Conservation (phyloP, 2,329 filamentous ascomycete species). For the Paraphoma chrysanthemicola region DNA sequence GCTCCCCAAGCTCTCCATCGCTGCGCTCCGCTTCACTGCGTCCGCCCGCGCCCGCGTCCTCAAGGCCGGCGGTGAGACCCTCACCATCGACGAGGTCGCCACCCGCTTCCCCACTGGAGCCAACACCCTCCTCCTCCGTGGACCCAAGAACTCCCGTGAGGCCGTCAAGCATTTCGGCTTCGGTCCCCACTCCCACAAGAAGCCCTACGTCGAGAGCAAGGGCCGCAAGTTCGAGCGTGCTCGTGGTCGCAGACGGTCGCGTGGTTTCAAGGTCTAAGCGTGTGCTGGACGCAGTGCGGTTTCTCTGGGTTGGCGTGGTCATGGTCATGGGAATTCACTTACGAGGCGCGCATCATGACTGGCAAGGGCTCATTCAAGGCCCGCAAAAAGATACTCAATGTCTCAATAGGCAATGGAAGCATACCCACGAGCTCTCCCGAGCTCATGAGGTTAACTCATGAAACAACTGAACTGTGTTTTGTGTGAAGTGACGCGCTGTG, state of each 20-base stretch:
- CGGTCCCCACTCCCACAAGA: conserved; percentile 98
- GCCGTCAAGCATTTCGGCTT: conserved; percentile 99
- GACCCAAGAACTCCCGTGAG: conserved; percentile 98
- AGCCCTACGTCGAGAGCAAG: conserved; percentile 97
- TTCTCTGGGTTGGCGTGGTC: conserved; percentile 49
- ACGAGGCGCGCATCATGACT: conserved; percentile 47
- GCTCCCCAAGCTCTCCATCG: conserved; percentile 91
- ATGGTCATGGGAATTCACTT: conserved; percentile 44
- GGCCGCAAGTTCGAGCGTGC: conserved; percentile 99
- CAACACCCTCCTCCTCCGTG: conserved; percentile 96
- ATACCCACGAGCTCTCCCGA: conserved; percentile 40
- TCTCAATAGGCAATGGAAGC: conserved; percentile 42
- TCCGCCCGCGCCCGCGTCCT: conserved; percentile 92
- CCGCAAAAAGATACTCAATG: conserved; percentile 49
- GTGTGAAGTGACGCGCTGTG: not conserved
- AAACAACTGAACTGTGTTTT: conserved; percentile 9
- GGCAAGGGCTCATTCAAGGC: conserved; percentile 39
- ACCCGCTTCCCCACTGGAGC: conserved; percentile 92
- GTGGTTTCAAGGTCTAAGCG: conserved; percentile 99
- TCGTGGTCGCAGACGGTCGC: conserved; percentile 97
- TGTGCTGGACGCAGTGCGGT: conserved; percentile 36
- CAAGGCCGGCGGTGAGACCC: conserved; percentile 90
- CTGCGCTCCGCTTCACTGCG: conserved; percentile 94
- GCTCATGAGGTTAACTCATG: conserved; percentile 42
- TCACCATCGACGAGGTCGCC: conserved; percentile 97